A percentile compares a stretch with the other conserved stretches of the same genome.
These are phyloP conservation scores for Dactylorhiza incarnata DNA, from an alignment of 106 monocot species.

Conservation along the genomic window DNA sequence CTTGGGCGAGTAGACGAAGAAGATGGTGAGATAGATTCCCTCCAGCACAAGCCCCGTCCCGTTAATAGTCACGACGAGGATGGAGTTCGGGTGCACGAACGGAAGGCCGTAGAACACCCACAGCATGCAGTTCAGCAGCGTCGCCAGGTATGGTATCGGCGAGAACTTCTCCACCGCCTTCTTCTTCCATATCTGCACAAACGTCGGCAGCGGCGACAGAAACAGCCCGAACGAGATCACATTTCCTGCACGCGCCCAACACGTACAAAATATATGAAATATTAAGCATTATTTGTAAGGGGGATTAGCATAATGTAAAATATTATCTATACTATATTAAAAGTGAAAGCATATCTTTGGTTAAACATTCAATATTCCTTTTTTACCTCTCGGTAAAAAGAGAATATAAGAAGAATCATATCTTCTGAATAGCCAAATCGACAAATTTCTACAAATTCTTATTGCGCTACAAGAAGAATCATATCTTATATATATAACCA, in stretches of 20 bases:
- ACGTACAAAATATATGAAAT: not conserved
- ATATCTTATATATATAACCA: too few species aligned
- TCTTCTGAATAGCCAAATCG: too few species aligned
- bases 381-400: too few species aligned
- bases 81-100: constrained; percentile 31
- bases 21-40: constrained; percentile 34
- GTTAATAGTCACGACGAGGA: constrained; percentile 58
- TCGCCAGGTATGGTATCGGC: constrained; percentile 49
- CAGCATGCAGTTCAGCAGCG: constrained; percentile 45
- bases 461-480: too few species aligned
- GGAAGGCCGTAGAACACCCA: constrained; percentile 71
- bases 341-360: too few species aligned
- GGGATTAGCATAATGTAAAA: too few species aligned
- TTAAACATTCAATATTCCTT: too few species aligned
- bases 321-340: too few species aligned
- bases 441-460: too few species aligned
- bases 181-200: constrained; percentile 29
- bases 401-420: too few species aligned
- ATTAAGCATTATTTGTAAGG: too few species aligned
- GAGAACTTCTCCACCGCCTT: constrained; percentile 54
- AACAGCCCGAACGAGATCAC: constrained; percentile 54
- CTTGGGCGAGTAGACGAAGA: constrained; percentile 26
- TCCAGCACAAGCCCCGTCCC: constrained; percentile 21
- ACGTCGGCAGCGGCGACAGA: constrained; percentile 57
- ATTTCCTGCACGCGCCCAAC: constrained; percentile 25